Evolutionary conservation across 495 filamentous ascomycete species (phyloP).

Genomic region (Halenospora varia): DNA sequence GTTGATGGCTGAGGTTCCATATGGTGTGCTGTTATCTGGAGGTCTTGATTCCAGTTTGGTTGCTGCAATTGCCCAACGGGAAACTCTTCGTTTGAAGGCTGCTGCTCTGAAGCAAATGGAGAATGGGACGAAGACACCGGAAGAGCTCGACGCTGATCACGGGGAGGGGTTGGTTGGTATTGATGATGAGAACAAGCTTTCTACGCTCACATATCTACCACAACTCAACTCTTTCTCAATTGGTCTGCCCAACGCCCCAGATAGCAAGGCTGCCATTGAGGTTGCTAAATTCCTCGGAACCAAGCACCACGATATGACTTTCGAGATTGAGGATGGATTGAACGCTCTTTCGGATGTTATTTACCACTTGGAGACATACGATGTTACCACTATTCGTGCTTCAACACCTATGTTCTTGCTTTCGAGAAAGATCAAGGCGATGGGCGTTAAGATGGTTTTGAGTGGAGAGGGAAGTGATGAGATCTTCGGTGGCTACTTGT

Average conservation of each 20-base stretch:
- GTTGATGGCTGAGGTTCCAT: constrained; percentile 97
- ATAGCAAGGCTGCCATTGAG: constrained; percentile 81
- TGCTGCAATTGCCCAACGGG: constrained; percentile 90
- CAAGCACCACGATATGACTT: constrained; percentile 95
- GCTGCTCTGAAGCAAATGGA: constrained; percentile 40
- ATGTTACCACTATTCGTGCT: constrained; percentile 97
- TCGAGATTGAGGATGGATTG: constrained; percentile 94
- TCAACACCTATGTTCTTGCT: constrained; percentile 99
- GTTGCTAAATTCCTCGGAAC: constrained; percentile 95
- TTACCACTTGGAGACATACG: constrained; percentile 94
- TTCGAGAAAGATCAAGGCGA: constrained; percentile 96
- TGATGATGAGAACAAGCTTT: constrained; percentile 82
- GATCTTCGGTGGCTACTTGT: constrained; percentile 97
- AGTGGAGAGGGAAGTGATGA: constrained; percentile 96
- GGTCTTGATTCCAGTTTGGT: constrained; percentile 95
- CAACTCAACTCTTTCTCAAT: constrained; percentile 99
- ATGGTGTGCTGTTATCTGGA: constrained; percentile 92
- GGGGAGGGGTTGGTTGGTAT: constrained; percentile 82
- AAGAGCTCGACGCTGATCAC: constrained; percentile 37
- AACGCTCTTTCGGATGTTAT: constrained; percentile 96
- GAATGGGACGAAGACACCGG: constrained; percentile 21
- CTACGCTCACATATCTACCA: constrained; percentile 86
- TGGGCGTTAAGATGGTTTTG: constrained; percentile 99
- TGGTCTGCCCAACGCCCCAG: constrained; percentile 84
- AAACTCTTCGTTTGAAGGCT: constrained; percentile 72